phyloP scores from a whole-genome alignment of 257 asterid species.

The Capsicum pubescens region DNA sequence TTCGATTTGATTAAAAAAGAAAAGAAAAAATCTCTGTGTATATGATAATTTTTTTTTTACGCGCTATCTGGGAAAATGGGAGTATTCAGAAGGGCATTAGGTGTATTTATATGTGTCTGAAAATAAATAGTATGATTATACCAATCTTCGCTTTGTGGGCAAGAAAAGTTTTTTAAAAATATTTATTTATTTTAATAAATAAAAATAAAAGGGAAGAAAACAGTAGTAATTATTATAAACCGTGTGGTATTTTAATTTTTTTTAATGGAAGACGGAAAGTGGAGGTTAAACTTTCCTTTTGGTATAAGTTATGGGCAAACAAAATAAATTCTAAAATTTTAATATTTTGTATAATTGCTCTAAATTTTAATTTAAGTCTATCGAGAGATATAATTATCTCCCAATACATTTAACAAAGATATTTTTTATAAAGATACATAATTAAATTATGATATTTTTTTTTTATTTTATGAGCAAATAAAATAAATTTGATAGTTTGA shows the following conservation, averaged over 20 bases:
- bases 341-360: no score
- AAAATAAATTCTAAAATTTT: no score
- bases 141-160: constrained; percentile 33
- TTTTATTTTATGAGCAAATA: no score
- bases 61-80: neutral
- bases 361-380: no score
- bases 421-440: no score
- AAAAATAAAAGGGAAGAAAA: neutral
- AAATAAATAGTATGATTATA: constrained; percentile 17
- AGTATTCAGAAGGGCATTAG: neutral
- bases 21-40: neutral
- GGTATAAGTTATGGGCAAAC: no score
- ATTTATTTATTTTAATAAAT: neutral
- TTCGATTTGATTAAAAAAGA: neutral
- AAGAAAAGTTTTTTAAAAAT: neutral
- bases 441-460: no score
- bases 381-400: no score
- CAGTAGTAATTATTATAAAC: constrained; percentile 20
- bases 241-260: neutral
- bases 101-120: neutral
- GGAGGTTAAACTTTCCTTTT: no score
- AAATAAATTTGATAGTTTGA: no score
- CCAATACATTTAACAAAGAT: no score
- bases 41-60: neutral
- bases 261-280: no score